These are phyloP conservation scores for Neckera pumila DNA, from an alignment of 225 moss, liverwort and hornwort genomes.

Conservation along the genomic window DNA sequence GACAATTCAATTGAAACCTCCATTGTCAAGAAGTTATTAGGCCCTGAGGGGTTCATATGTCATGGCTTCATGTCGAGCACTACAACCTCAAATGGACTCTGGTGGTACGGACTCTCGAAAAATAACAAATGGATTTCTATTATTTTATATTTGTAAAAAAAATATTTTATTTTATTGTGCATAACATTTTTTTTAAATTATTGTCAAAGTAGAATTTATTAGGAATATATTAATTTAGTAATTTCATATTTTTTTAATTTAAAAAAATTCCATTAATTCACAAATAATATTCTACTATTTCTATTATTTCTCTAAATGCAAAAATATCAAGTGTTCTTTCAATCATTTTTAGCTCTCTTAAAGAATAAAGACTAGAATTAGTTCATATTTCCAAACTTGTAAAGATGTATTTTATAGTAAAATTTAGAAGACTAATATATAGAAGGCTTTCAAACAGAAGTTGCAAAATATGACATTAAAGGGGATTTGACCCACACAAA, in stretches of 20 bases:
- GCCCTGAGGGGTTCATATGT: background rate
- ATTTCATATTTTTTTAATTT: background rate
- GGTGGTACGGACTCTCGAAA: fast-evolving
- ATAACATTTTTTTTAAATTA: background rate
- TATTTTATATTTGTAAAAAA: background rate
- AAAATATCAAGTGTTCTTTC: background rate
- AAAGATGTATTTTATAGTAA: background rate
- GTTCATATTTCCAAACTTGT: background rate
- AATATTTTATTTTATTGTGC: fast-evolving
- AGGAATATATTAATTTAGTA: background rate
- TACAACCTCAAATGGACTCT: background rate
- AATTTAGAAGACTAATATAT: background rate
- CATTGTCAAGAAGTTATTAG: too few species aligned
- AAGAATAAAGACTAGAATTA: fast-evolving
- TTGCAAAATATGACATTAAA: background rate
- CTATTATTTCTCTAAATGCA: background rate
- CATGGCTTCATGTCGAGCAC: background rate
- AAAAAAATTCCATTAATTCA: fast-evolving
- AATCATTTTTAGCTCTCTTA: background rate
- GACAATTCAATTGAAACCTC: too few species aligned
- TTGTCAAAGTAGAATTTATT: too few species aligned
- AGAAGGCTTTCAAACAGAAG: background rate
- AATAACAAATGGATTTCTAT: background rate
- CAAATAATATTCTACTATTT: background rate
- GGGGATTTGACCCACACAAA: too few species aligned